Percentiles rank a stretch among this genome's conserved stretches.
These are phyloP conservation scores for Metarhizium anisopliae DNA, from an alignment of 2,329 filamentous ascomycete genomes.

Conservation along the genomic window DNA sequence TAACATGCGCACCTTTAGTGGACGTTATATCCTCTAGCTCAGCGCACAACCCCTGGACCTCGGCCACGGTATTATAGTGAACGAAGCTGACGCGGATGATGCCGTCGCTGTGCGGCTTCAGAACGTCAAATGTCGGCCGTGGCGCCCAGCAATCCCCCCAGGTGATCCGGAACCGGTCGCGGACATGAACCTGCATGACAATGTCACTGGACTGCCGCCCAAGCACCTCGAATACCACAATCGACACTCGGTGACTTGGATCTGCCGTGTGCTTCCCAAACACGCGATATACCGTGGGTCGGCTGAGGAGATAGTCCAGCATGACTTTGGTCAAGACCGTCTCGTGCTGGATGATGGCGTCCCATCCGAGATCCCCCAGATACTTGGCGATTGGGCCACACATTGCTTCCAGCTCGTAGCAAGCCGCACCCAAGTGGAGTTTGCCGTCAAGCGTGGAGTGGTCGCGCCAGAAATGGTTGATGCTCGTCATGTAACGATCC, in stretches of 20 bases:
- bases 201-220: conserved; percentile 47
- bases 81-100: conserved; percentile 63
- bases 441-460: conserved; percentile 53
- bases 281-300: conserved; percentile 42
- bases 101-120: conserved; percentile 48
- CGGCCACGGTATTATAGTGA: conserved; percentile 63
- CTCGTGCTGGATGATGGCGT: conserved; percentile 48
- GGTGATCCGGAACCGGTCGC: conserved; percentile 50
- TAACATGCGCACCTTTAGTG: too few relatives aligned
- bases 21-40: conserved; percentile 31
- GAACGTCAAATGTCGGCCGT: conserved; percentile 48
- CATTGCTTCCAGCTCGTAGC: conserved; percentile 59
- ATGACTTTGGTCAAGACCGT: conserved; percentile 47
- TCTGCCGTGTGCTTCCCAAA: conserved; percentile 46
- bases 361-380: conserved; percentile 42
- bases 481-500: conserved; percentile 37
- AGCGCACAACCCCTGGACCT: conserved; percentile 42
- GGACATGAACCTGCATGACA: conserved; percentile 52
- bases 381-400: conserved; percentile 55
- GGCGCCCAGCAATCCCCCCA: conserved; percentile 64
- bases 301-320: conserved; percentile 46
- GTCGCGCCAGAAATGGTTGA: conserved; percentile 61
- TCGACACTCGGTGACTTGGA: conserved; percentile 45
- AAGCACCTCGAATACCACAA: conserved; percentile 56
- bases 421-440: conserved; percentile 57